Evolutionary conservation across 306 rosid species (phyloP).

Genomic region (Prinsepia uniflora): DNA sequence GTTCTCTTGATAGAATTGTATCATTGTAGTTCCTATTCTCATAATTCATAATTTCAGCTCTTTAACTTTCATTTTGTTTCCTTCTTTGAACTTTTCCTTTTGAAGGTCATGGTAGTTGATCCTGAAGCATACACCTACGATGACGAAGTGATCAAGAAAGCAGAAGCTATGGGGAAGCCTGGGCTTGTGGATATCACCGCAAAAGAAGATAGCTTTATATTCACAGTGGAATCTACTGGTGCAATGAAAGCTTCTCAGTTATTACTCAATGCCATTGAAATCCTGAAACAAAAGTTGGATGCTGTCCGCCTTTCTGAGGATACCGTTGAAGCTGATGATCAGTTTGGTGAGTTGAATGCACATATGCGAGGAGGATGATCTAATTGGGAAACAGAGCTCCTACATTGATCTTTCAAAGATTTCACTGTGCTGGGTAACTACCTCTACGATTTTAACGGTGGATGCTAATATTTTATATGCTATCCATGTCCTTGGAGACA

Average conservation of each 20-base stretch:
- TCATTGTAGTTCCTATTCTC: background rate
- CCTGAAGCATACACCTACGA: slow-evolving; percentile 87
- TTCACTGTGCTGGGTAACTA: slow-evolving; percentile 16
- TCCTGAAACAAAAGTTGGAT: slow-evolving; percentile 87
- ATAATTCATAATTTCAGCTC: too few species aligned
- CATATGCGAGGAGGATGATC: slow-evolving; percentile 94
- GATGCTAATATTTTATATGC: slow-evolving; percentile 16
- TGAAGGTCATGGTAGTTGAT: slow-evolving; percentile 64
- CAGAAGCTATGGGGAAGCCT: slow-evolving; percentile 93
- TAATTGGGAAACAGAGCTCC: background rate
- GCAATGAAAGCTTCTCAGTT: slow-evolving; percentile 84
- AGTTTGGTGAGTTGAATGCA: slow-evolving; percentile 94
- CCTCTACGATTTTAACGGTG: slow-evolving; percentile 3
- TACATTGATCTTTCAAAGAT: slow-evolving; percentile 2
- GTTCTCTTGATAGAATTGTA: background rate
- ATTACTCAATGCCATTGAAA: slow-evolving; percentile 82
- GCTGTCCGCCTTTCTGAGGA: slow-evolving; percentile 93
- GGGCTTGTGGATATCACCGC: slow-evolving; percentile 88
- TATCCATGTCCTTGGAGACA: slow-evolving; percentile 1
- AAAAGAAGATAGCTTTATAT: slow-evolving; percentile 82
- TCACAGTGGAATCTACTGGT: slow-evolving; percentile 91
- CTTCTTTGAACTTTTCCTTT: background rate
- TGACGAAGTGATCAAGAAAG: slow-evolving; percentile 90
- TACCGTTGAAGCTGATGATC: slow-evolving; percentile 90
- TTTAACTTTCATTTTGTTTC: too few species aligned